phyloP scores from a whole-genome alignment of 2,329 filamentous ascomycete species.

The Botryosphaeria dothidea region DNA sequence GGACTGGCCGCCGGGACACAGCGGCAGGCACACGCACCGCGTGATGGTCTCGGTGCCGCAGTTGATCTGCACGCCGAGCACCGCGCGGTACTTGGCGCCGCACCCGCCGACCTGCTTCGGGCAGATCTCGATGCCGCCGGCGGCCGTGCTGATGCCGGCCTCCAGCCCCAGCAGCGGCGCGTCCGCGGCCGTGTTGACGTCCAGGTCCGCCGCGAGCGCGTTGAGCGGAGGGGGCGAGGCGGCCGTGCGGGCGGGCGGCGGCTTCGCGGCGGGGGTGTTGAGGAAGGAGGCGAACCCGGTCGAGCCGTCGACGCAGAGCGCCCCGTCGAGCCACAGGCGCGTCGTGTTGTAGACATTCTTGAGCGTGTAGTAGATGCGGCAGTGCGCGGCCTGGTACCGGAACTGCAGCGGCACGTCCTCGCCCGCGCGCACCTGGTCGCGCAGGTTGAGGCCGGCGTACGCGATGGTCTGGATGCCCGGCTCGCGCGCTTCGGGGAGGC shows the following conservation, averaged over 20 bases:
- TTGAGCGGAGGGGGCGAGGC: neutral
- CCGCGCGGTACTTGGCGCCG: neutral
- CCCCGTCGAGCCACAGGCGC: constrained; percentile 38
- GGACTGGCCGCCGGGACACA: neutral
- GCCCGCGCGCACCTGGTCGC: constrained; percentile 39
- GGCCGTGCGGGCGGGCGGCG: neutral
- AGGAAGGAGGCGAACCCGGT: constrained; percentile 25
- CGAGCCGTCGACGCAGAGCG: constrained; percentile 36
- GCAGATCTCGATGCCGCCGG: neutral
- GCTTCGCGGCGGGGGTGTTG: neutral
- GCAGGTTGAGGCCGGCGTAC: constrained; percentile 36
- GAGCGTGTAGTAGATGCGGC: constrained; percentile 40
- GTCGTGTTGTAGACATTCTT: constrained; percentile 39
- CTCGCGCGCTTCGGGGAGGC: constrained; percentile 15
- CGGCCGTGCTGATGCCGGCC: neutral
- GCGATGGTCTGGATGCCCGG: constrained; percentile 20
- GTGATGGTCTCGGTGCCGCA: neutral
- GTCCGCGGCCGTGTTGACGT: neutral
- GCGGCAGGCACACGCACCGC: neutral
- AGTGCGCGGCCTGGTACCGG: constrained; percentile 41
- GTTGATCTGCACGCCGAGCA: neutral
- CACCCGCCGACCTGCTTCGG: neutral
- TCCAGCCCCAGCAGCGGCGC: neutral
- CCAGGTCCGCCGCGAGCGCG: neutral
- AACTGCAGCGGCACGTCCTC: constrained; percentile 38